Evolutionary conservation across 176 grass and related monocot genomes (phyloP).

Genomic region (Triticum dicoccoides): DNA sequence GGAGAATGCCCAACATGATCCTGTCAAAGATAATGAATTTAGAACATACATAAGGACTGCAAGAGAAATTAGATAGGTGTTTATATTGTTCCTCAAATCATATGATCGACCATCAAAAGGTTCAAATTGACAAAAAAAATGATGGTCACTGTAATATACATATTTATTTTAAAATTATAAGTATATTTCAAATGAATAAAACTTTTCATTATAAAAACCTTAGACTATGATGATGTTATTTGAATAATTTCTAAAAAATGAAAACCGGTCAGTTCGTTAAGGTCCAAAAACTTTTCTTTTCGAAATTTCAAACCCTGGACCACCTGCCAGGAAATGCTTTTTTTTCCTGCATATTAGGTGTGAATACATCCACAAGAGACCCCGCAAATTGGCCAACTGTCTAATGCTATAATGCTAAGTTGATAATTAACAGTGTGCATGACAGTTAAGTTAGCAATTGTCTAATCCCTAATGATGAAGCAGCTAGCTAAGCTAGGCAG

Average conservation of each 20-base stretch:
- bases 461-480: background rate
- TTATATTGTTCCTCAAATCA: background rate
- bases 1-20: slow-evolving; percentile 74
- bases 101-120: background rate
- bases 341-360: background rate
- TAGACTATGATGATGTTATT: background rate
- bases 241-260: background rate
- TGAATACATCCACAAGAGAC: background rate
- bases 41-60: background rate
- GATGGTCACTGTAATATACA: background rate
- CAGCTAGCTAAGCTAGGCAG: background rate
- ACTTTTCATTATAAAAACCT: background rate
- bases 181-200: background rate
- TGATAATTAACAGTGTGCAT: background rate
- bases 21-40: background rate
- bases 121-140: background rate
- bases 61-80: background rate
- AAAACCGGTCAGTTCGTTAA: background rate
- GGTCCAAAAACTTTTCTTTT: too few species aligned
- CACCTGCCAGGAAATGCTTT: background rate
- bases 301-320: too few species aligned
- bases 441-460: background rate
- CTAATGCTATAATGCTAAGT: background rate
- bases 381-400: background rate
- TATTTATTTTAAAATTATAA: background rate